Evolutionary conservation across 2,329 filamentous ascomycete species (phyloP).

Genomic region (Aspergillus calidoustus): DNA sequence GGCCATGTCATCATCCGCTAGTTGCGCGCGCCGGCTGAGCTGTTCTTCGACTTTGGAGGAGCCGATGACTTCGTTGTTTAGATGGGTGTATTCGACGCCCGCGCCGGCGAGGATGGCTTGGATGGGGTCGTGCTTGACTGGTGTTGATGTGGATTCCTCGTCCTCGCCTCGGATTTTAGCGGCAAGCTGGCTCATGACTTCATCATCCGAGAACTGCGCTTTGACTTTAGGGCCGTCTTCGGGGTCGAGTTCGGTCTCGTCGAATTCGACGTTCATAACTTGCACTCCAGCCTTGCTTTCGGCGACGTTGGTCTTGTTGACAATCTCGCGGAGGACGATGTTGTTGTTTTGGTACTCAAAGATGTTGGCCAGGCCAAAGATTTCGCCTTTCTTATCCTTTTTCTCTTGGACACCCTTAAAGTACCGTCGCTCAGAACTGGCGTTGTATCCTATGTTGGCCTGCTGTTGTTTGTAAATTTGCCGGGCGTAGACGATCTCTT

Average conservation of each 20-base stretch:
- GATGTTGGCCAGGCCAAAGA: slow-evolving; percentile 88
- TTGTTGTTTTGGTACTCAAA: slow-evolving; percentile 81
- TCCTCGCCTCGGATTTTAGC: slow-evolving; percentile 58
- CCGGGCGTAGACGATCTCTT: slow-evolving; percentile 94
- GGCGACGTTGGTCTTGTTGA: slow-evolving; percentile 97
- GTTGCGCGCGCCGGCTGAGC: slow-evolving; percentile 75
- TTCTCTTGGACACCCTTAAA: slow-evolving; percentile 93
- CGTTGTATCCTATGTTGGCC: slow-evolving; percentile 95
- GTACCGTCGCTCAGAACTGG: slow-evolving; percentile 88
- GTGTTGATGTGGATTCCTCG: slow-evolving; percentile 27
- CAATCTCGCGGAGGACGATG: slow-evolving; percentile 86
- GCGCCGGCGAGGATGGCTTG: slow-evolving; percentile 86
- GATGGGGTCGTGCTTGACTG: slow-evolving; percentile 69
- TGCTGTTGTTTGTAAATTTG: slow-evolving; percentile 99
- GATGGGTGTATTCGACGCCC: slow-evolving; percentile 93
- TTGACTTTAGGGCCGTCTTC: slow-evolving; percentile 32
- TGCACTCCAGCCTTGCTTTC: slow-evolving; percentile 85
- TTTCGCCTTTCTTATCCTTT: slow-evolving; percentile 81
- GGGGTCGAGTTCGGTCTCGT: slow-evolving; percentile 60
- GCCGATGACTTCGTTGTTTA: slow-evolving; percentile 94
- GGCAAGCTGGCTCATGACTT: slow-evolving; percentile 74
- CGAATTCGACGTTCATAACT: slow-evolving; percentile 76
- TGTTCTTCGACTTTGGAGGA: slow-evolving; percentile 88
- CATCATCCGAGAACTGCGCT: slow-evolving; percentile 56
- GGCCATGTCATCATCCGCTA: slow-evolving; percentile 37